Base-by-base conservation (phyloP, 208 protist genomes). In the Giardia duodenalis region DNA sequence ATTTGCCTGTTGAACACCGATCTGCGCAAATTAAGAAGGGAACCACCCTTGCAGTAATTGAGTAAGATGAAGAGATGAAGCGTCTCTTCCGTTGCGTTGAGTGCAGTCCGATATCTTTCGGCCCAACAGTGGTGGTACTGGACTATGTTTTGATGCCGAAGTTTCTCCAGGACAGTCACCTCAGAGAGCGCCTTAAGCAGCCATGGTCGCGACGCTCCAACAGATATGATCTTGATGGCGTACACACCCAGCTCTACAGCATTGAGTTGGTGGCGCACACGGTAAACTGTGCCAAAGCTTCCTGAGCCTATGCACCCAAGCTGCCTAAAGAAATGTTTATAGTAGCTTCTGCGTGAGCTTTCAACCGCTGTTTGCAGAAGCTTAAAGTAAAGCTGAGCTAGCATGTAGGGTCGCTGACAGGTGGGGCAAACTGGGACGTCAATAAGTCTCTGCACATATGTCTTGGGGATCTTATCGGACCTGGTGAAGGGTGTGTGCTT, bases 81-180 rank as follows among this genome's bases (percentile, higher is more conserved):
- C 19, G 30, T 42, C 44, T 4, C 4, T 3, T 45, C 42, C 10
- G 42, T 46, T n/a, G 4, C 57, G 44, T 89, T 89, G 4, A 89
- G 3, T 19, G 4, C 42, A 46, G 86, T 45, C 42, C 44, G 4
- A 10, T 46, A 10, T n/a, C 44, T 42, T 45, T 89, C 86, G 4
- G 44, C 86, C 86, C 86, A 89, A 89, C 22, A 89, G 44, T 89
- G 42, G 86, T 46, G 42, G 86, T 89, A 89, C 10, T 44, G 3
- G 44, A 89, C 86, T n/a, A 89, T 42, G 44, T 89, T 89, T 19
- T 4, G 4, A 89, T 89, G 86, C 3, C 42, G 42, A n/a, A 89
- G 22, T 45, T 89, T n/a, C 44, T 89, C 22, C 44, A 89, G 44
- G 42, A 89, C 42, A 19, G 4, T 44, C 42, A 89, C 86, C 42